Base-by-base conservation (phyloP, 106 monocot genomes). In the Dactylorhiza incarnata region DNA sequence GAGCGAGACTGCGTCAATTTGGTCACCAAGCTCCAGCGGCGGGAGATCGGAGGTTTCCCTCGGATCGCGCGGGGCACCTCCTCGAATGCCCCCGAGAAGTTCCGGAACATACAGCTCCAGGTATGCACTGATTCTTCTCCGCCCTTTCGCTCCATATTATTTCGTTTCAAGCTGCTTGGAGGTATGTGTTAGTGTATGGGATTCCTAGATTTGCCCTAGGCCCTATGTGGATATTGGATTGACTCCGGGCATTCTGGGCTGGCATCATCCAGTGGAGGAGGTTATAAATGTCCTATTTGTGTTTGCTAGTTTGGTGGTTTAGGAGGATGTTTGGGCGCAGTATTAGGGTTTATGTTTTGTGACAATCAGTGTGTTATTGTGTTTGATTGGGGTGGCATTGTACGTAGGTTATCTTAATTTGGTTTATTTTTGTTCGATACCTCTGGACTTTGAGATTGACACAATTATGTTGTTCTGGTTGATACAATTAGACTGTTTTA, bases 71-170 rank as follows among this genome's bases (percentile, higher is more conserved):
- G 83, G 26, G 82, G 81, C 65, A 62, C 83, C 48, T 82, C 83
- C 29, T 86, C 85, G 29, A 73, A 79, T 37, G 85, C 83, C 3
- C 77, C 83, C 4, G 88, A 89, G 78, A 79, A 86, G 66, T 89
- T 89, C 55, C 79, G 88, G 52, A 88, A 88, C 76, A 85, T 88
- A 26, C 87, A 82, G 73, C 84, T 87, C 26, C 87, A 87, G 84
- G 87, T 85, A 6, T 10, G 69, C 52, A 15, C 44, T 17, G 54
- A 2, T 26, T 7, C 3, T 26, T 7, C 11, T 17, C 5, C 16
- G 24, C 0, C 2, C 74, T 15, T 4, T 71, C 47, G 53, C 54
- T 44, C 7, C 16, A 69, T 78, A 9, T 22, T 72, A 44, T 72
- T 72, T 72, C 13, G 10, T 48, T 49, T 49, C 72, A 16, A 20